Conservation (phyloP, 768 basidiomycete species). For the Trametopsis cervina region DNA sequence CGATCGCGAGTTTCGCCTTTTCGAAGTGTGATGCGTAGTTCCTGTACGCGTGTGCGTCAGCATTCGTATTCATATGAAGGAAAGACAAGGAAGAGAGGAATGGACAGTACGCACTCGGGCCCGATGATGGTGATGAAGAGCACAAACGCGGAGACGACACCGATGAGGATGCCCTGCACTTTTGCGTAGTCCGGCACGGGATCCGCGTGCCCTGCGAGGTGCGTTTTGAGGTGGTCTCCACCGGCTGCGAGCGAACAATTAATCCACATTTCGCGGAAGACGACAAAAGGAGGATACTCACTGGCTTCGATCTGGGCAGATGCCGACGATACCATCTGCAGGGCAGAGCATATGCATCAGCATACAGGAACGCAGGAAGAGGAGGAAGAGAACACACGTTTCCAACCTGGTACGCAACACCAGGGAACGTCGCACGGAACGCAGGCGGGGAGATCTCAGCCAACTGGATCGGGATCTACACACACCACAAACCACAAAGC, state of each 20-base stretch:
- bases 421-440: constrained; percentile 84
- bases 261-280: neutral
- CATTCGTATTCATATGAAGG: neutral
- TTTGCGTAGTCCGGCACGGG: constrained; percentile 40
- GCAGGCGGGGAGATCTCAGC: constrained; percentile 83
- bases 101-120: constrained; percentile 48
- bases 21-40: constrained; percentile 65
- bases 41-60: constrained; percentile 11
- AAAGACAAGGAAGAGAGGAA: too few relatives aligned
- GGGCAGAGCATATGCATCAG: constrained; percentile 1
- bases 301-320: constrained; percentile 28
- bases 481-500: neutral
- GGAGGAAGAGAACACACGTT: constrained; percentile 32
- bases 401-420: constrained; percentile 79
- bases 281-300: constrained; percentile 10
- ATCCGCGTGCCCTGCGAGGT: constrained; percentile 22
- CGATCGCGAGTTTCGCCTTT: constrained; percentile 70
- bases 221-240: constrained; percentile 31
- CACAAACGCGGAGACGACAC: constrained; percentile 71
- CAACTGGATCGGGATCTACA: constrained; percentile 66
- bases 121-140: constrained; percentile 73
- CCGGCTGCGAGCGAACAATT: constrained; percentile 27
- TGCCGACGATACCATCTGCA: constrained; percentile 24
- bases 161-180: constrained; percentile 86
- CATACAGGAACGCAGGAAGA: neutral